These are phyloP conservation scores for Poronia punctata DNA, from an alignment of 495 filamentous ascomycete genomes.

Conservation along the genomic window DNA sequence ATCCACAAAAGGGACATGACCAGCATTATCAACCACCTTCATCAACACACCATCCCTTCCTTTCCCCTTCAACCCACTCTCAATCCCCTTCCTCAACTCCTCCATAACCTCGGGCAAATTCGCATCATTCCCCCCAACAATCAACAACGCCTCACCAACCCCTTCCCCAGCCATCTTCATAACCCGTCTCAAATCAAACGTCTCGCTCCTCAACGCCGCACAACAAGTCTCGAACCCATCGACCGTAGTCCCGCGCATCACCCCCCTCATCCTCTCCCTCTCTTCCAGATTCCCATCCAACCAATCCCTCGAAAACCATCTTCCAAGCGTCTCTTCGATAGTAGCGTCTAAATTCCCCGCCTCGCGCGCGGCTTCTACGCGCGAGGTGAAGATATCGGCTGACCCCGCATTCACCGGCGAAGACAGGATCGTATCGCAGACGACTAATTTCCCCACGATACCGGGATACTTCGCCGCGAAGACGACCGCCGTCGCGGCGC, in stretches of 20 bases:
- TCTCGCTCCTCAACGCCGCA: slow-evolving; percentile 19
- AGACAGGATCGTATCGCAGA: slow-evolving; percentile 21
- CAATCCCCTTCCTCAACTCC: slow-evolving; percentile 15
- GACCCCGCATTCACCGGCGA: slow-evolving; percentile 19
- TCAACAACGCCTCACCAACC: slow-evolving; percentile 19
- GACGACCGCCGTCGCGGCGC: slow-evolving; percentile 23
- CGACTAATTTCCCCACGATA: slow-evolving; percentile 17
- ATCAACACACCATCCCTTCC: slow-evolving; percentile 4
- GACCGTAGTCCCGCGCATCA: slow-evolving; percentile 24
- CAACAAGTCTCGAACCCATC: slow-evolving; percentile 29
- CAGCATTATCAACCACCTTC: slow-evolving; percentile 16
- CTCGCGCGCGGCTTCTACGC: slow-evolving; percentile 18
- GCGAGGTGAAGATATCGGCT: slow-evolving; percentile 17
- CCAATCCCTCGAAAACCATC: slow-evolving; percentile 28
- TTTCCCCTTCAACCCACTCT: slow-evolving; percentile 14
- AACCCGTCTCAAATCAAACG: slow-evolving; percentile 22
- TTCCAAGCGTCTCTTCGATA: slow-evolving; percentile 19
- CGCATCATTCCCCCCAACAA: slow-evolving; percentile 27
- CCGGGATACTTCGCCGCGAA: slow-evolving; percentile 22
- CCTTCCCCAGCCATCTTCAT: slow-evolving; percentile 10
- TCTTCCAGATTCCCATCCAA: slow-evolving; percentile 23
- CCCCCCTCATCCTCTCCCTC: slow-evolving; percentile 14
- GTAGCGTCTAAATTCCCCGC: slow-evolving; percentile 15
- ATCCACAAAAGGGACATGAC: slow-evolving; percentile 22
- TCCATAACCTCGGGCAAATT: slow-evolving; percentile 21